phyloP scores from a whole-genome alignment of 306 rosid species.

The Glycine soja region DNA sequence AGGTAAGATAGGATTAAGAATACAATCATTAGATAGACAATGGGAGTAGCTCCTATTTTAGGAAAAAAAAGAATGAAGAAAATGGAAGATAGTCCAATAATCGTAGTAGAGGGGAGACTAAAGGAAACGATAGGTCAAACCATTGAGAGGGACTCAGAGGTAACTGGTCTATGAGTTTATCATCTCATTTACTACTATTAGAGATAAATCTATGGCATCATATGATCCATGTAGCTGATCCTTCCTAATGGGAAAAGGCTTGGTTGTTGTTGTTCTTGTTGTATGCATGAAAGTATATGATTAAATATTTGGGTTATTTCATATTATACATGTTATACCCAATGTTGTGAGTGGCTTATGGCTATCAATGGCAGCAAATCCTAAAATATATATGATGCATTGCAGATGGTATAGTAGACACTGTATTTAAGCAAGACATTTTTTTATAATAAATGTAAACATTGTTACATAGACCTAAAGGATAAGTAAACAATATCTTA shows the following conservation, averaged over 20 bases:
- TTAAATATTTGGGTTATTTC: background rate
- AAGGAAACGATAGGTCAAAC: background rate
- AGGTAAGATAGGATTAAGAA: background rate
- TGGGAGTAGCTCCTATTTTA: background rate
- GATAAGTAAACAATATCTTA: too few species aligned
- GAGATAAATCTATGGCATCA: background rate
- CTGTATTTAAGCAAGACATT: too few species aligned
- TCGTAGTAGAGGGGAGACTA: background rate
- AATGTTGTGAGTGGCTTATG: background rate
- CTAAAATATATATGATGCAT: too few species aligned
- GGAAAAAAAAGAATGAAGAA: background rate
- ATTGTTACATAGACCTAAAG: too few species aligned
- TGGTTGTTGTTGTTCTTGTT: background rate
- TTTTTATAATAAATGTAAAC: too few species aligned
- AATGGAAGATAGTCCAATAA: background rate
- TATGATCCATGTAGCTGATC: background rate
- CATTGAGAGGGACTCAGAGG: background rate
- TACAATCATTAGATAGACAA: background rate
- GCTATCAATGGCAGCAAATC: too few species aligned
- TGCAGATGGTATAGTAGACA: too few species aligned
- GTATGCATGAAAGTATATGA: background rate
- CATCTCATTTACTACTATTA: background rate
- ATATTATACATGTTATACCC: background rate
- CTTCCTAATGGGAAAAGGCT: background rate
- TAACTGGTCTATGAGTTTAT: background rate